A percentile compares a stretch with the other conserved stretches of the same genome.
phyloP scores from a whole-genome alignment of 2,329 filamentous ascomycete species.

The Cladophialophora immunda region DNA sequence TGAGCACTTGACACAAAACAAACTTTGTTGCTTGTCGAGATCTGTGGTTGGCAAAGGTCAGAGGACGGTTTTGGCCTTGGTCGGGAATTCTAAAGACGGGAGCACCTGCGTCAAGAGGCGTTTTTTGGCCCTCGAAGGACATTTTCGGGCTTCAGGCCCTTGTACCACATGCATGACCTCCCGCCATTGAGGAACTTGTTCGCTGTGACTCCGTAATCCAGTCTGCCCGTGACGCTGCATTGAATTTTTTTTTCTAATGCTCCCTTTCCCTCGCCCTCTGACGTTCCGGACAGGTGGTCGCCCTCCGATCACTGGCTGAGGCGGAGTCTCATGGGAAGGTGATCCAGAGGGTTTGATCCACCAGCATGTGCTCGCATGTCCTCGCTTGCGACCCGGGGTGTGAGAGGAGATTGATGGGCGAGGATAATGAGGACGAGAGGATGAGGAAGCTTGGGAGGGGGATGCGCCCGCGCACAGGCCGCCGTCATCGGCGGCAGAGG shows the following conservation, averaged over 20 bases:
- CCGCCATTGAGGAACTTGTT: slow-evolving; percentile 13
- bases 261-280: not conserved
- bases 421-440: not conserved
- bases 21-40: slow-evolving; percentile 5
- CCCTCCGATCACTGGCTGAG: slow-evolving; percentile 2
- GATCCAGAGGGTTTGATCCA: slow-evolving; percentile 1
- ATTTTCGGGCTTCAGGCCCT: slow-evolving; percentile 14
- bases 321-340: not conserved
- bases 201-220: slow-evolving; percentile 8
- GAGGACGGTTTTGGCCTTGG: not conserved
- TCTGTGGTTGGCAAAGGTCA: slow-evolving; percentile 2
- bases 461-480: slow-evolving; percentile 20
- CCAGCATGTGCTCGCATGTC: slow-evolving; percentile 9
- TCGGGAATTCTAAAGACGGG: slow-evolving; percentile 13
- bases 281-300: slow-evolving; percentile 1
- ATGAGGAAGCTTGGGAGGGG: slow-evolving; percentile 14
- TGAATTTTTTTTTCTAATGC: not conserved
- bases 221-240: slow-evolving; percentile 7
- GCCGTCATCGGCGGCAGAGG: slow-evolving; percentile 24
- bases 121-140: not conserved
- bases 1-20: slow-evolving; percentile 14
- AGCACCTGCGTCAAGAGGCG: slow-evolving; percentile 12
- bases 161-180: slow-evolving; percentile 22
- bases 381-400: not conserved
- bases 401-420: not conserved